phyloP scores from a whole-genome alignment of 2,329 filamentous ascomycete species.

The Myriosclerotinia curreyana region DNA sequence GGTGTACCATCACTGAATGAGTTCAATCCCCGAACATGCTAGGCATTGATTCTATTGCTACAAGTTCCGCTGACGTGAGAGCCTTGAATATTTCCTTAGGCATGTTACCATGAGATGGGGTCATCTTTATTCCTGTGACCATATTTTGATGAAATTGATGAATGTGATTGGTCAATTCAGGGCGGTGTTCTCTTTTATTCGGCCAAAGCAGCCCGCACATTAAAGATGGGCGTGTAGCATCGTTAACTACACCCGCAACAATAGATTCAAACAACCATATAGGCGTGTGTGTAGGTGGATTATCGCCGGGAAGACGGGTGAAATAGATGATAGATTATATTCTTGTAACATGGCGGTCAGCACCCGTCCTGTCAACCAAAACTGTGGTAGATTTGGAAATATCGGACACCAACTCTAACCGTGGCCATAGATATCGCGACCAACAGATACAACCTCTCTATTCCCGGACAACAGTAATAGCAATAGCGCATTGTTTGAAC shows the following conservation, averaged over 20 bases:
- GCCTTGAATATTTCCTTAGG: background rate
- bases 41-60: background rate
- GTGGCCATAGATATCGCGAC: background rate
- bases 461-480: background rate
- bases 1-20: background rate
- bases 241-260: background rate
- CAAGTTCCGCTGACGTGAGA: slow-evolving; percentile 11
- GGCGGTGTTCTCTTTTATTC: background rate
- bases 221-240: background rate
- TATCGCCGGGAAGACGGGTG: background rate
- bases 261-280: background rate
- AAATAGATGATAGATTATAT: background rate
- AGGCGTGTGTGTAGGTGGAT: background rate
- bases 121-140: background rate
- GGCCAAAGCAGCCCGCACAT: background rate
- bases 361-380: background rate
- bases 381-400: background rate
- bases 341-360: slow-evolving; percentile 1
- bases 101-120: background rate
- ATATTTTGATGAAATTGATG: background rate
- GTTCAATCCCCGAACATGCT: slow-evolving; percentile 5
- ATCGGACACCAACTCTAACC: background rate
- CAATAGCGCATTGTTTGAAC: background rate
- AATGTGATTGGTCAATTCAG: background rate
- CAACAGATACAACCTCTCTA: background rate